These are phyloP conservation scores for Nannizziopsis barbatae DNA, from an alignment of 2,329 filamentous ascomycete species.

Conservation along the genomic window DNA sequence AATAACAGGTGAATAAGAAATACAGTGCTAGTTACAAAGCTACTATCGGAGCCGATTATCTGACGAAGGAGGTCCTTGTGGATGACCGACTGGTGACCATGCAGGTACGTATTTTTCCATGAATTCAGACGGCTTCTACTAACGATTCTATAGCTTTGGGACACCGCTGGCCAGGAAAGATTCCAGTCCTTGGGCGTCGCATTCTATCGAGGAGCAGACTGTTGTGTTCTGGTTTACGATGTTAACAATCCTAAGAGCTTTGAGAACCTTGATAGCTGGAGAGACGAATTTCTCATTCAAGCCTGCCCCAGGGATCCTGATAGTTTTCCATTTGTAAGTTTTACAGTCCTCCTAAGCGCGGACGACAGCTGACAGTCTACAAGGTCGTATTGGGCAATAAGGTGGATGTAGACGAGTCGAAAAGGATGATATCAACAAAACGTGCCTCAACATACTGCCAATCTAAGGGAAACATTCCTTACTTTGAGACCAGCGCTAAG, in stretches of 20 bases:
- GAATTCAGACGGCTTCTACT: conserved; percentile 35
- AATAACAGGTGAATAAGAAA: conserved; percentile 90
- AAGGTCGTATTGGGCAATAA: conserved; percentile 96
- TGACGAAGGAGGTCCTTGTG: conserved; percentile 94
- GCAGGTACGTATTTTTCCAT: conserved; percentile 53
- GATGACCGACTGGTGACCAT: conserved; percentile 97
- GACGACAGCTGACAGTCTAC: conserved; percentile 9
- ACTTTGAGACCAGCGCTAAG: conserved; percentile 98
- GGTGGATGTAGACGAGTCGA: conserved; percentile 96
- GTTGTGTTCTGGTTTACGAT: conserved; percentile 97
- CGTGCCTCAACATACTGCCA: conserved; percentile 95
- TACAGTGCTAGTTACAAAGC: conserved; percentile 99
- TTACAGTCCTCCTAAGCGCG: not conserved
- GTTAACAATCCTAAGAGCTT: conserved; percentile 99
- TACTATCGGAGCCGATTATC: conserved; percentile 95
- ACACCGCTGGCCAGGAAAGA: conserved; percentile 94
- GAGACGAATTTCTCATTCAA: conserved; percentile 96
- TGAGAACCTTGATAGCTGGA: conserved; percentile 94
- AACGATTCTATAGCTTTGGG: conserved; percentile 99
- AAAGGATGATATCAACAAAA: conserved; percentile 92
- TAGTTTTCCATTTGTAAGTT: conserved; percentile 87
- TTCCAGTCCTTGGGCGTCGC: conserved; percentile 98
- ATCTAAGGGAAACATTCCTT: conserved; percentile 92
- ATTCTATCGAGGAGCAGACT: conserved; percentile 99
- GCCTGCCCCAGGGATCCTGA: conserved; percentile 92